phyloP scores from a whole-genome alignment of 306 rosid species.

The Erythrophleum fordii region DNA sequence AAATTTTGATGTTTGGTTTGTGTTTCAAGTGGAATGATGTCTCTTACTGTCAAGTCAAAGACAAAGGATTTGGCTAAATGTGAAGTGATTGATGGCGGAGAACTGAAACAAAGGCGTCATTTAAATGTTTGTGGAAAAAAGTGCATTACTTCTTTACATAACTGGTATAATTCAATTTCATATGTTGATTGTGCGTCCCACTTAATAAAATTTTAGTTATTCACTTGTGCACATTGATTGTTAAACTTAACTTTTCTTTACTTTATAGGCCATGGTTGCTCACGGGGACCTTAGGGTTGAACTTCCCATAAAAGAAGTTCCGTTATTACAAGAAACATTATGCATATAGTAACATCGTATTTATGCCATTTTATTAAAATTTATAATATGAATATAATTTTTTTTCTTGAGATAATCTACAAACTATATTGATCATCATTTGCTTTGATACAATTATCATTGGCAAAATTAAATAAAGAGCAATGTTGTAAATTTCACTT shows the following conservation, averaged over 20 bases:
- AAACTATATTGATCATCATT: constrained; percentile 23
- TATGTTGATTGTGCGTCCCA: not conserved
- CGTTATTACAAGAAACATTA: constrained; percentile 79
- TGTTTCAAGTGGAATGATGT: constrained; percentile 94
- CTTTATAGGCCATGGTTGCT: constrained; percentile 94
- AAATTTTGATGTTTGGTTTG: constrained; percentile 30
- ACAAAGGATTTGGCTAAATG: constrained; percentile 74
- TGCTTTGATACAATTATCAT: constrained; percentile 13
- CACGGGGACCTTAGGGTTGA: constrained; percentile 99
- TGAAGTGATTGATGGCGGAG: constrained; percentile 90
- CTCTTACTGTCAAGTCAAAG: constrained; percentile 85
- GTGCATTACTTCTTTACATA: constrained; percentile 95
- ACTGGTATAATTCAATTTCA: constrained; percentile 60
- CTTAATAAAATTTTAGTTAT: constrained; percentile 24
- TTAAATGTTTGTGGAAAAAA: constrained; percentile 95
- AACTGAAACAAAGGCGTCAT: constrained; percentile 93
- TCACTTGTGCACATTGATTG: constrained; percentile 34
- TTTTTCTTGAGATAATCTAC: constrained; percentile 33
- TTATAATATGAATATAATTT: constrained; percentile 2
- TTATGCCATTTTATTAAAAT: constrained; percentile 14
- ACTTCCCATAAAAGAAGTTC: constrained; percentile 98
- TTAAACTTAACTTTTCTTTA: constrained; percentile 29
- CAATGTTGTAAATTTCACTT: constrained; percentile 5
- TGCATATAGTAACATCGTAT: constrained; percentile 11
- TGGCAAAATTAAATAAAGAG: constrained; percentile 29